Evolutionary conservation across 148 eudicot species (phyloP).

Genomic region (Polygonum aviculare): DNA sequence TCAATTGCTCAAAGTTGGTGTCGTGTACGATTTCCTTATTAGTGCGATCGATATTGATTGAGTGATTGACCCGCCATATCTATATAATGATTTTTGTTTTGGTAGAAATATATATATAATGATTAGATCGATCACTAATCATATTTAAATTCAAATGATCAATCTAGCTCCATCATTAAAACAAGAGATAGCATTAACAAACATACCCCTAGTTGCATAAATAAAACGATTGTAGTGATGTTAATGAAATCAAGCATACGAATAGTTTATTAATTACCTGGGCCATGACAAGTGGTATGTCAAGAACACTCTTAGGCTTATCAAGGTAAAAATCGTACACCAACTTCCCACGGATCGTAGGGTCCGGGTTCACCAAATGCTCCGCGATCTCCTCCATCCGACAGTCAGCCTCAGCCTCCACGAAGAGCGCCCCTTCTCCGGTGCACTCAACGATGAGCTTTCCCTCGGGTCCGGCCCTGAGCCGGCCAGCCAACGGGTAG

Average conservation of each 20-base stretch:
- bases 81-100: neutral
- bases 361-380: constrained; percentile 31
- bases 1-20: neutral
- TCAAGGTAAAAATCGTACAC: constrained; percentile 33
- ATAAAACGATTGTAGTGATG: neutral
- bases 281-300: constrained; percentile 34
- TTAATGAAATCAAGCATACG: neutral
- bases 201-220: no score
- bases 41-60: neutral
- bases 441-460: constrained; percentile 45
- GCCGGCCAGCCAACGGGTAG: constrained; percentile 49
- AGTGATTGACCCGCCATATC: neutral
- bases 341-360: constrained; percentile 29
- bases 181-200: no score
- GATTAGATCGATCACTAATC: no score
- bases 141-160: neutral
- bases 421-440: constrained; percentile 34
- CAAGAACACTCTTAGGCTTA: constrained; percentile 33
- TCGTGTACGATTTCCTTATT: neutral
- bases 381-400: constrained; percentile 29
- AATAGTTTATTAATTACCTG: constrained; percentile 12
- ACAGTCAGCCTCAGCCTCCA: constrained; percentile 46
- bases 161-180: neutral
- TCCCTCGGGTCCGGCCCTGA: constrained; percentile 30
- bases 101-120: no score